Conservation (phyloP, 208 protist genomes). For the Acanthamoeba triangularis region DNA sequence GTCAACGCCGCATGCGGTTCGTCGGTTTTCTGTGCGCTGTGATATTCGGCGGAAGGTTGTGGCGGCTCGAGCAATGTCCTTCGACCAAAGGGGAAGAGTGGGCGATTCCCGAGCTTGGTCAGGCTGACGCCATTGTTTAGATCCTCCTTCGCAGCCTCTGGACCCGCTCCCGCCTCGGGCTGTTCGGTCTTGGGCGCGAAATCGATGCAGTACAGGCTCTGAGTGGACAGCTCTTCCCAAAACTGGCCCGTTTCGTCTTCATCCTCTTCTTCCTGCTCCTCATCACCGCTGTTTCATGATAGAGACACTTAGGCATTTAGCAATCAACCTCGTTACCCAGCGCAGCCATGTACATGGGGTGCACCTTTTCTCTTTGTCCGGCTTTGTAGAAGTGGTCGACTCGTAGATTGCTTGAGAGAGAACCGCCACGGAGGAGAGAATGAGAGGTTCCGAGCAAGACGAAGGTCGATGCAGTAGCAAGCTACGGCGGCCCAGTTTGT, state of each 20-base stretch:
- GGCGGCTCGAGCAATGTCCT: neutral
- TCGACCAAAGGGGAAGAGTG: slow-evolving; percentile 16
- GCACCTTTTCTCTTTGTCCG: neutral
- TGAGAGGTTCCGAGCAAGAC: neutral
- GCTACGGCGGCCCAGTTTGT: slow-evolving; percentile 81
- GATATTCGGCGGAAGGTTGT: neutral
- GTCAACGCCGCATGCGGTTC: neutral
- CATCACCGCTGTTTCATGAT: neutral
- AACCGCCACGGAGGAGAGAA: slow-evolving; percentile 76
- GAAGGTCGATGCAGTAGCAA: slow-evolving; percentile 73
- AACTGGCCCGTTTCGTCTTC: neutral
- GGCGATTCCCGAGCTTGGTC: neutral
- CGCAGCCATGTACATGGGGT: neutral
- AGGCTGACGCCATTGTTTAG: neutral
- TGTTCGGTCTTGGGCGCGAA: neutral
- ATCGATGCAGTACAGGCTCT: slow-evolving; percentile 26
- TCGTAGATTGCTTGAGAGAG: neutral
- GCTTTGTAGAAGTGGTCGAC: neutral
- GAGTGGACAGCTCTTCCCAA: slow-evolving; percentile 47
- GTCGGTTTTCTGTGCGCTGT: neutral
- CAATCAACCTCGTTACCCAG: neutral
- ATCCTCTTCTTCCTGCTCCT: slow-evolving; percentile 38
- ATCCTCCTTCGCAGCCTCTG: neutral
- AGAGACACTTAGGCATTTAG: neutral
- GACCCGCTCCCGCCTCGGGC: neutral